These are phyloP conservation scores for Sergeia podlipaevii DNA, from an alignment of 208 protist genomes.

Conservation along the genomic window DNA sequence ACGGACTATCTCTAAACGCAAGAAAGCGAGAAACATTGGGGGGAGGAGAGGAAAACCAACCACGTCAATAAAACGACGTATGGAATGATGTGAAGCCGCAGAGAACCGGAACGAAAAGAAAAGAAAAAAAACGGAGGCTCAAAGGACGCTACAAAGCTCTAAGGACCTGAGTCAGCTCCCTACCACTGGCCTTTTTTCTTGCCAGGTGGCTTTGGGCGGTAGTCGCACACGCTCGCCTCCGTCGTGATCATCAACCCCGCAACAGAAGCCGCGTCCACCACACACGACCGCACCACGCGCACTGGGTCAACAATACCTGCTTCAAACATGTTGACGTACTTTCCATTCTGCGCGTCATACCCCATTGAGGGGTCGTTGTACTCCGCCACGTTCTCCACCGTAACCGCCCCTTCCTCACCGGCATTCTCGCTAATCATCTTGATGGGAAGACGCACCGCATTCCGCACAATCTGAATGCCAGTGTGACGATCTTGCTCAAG, in stretches of 20 bases:
- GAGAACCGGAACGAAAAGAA: neutral
- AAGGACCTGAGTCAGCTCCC: too few species aligned
- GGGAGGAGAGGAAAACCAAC: too few species aligned
- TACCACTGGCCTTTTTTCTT: too few species aligned
- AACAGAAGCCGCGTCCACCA: constrained; percentile 97
- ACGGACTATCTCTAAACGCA: too few species aligned
- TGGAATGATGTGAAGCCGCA: too few species aligned
- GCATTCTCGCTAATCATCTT: constrained; percentile 98
- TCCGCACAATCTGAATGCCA: constrained; percentile 87
- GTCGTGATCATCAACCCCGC: constrained; percentile 99
- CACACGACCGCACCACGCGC: constrained; percentile 98
- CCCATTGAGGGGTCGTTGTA: constrained; percentile 88
- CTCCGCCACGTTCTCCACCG: constrained; percentile 96
- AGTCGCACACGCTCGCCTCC: constrained; percentile 96
- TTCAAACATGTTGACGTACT: constrained; percentile 98
- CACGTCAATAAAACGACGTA: too few species aligned
- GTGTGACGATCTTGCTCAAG: constrained; percentile 79
- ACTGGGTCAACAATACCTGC: constrained; percentile 99
- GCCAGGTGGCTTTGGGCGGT: constrained; percentile 18
- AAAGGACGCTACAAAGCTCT: too few species aligned
- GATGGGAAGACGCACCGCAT: constrained; percentile 86
- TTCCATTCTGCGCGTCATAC: constrained; percentile 94
- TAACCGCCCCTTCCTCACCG: constrained; percentile 96
- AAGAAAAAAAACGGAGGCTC: too few species aligned
- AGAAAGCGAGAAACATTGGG: too few species aligned